Conservation (phyloP, 163 green algal genomes). For the Scenedesmus sp. region DNA sequence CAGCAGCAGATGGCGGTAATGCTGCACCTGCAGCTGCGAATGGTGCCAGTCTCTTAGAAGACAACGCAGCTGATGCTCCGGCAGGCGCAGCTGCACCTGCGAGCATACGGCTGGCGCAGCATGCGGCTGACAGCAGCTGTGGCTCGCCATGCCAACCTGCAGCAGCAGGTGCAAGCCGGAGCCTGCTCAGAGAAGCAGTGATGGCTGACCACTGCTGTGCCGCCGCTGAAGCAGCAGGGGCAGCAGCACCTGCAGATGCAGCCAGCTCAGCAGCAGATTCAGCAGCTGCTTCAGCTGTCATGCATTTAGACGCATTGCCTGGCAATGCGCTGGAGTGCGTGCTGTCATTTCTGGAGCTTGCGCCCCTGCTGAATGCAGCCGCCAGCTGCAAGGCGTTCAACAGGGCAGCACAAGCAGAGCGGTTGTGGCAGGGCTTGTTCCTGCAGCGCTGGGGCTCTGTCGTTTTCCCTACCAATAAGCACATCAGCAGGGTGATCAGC, state of each 20-base stretch:
- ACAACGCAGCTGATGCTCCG: neutral
- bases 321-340: constrained; percentile 59
- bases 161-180: neutral
- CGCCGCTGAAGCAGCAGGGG: neutral
- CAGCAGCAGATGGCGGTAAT: neutral
- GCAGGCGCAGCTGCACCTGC: neutral
- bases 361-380: constrained; percentile 40
- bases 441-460: constrained; percentile 53
- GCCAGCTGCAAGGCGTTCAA: constrained; percentile 36
- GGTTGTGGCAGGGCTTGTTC: constrained; percentile 55
- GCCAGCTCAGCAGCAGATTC: neutral
- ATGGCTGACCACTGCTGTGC: neutral
- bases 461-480: constrained; percentile 55
- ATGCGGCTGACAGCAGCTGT: neutral
- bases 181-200: neutral
- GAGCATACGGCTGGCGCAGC: neutral
- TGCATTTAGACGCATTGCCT: constrained; percentile 48
- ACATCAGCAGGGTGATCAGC: constrained; percentile 10
- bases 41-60: neutral
- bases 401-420: constrained; percentile 37
- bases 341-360: constrained; percentile 47
- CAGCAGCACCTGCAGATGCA: neutral
- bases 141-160: neutral
- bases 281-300: neutral
- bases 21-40: neutral